phyloP scores from a whole-genome alignment of 78 protist species.

The Dictyostelium firmibasis region DNA sequence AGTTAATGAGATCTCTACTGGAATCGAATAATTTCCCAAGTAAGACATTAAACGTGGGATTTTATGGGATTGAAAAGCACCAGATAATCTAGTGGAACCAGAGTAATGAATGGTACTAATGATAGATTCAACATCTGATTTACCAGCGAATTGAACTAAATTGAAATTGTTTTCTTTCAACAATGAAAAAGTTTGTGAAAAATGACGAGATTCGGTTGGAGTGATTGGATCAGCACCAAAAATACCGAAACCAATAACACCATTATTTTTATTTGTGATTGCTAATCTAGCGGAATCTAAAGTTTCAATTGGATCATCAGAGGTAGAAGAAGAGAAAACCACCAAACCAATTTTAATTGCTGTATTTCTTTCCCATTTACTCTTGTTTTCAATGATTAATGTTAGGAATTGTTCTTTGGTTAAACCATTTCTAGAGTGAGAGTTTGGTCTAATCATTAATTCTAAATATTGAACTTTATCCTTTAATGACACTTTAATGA shows the following conservation, averaged over 20 bases:
- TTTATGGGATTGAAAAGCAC: constrained; percentile 84
- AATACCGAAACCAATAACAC: constrained; percentile 83
- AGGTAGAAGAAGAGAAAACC: constrained; percentile 16
- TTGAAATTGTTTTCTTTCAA: constrained; percentile 70
- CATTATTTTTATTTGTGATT: background rate
- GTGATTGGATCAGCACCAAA: constrained; percentile 61
- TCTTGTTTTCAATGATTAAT: background rate
- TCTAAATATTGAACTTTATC: constrained; percentile 78
- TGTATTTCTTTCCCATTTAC: background rate
- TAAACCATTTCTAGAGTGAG: constrained; percentile 48
- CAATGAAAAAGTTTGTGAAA: constrained; percentile 54
- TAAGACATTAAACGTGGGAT: constrained; percentile 71
- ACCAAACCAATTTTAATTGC: constrained; percentile 44
- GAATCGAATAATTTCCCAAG: constrained; percentile 50
- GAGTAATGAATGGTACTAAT: constrained; percentile 51
- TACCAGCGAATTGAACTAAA: constrained; percentile 71
- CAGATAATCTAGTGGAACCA: constrained; percentile 81
- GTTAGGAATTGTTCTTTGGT: constrained; percentile 44
- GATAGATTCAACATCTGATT: constrained; percentile 53
- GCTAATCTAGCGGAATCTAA: constrained; percentile 65
- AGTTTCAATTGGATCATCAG: constrained; percentile 82
- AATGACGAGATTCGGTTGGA: constrained; percentile 22
- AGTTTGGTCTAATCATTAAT: constrained; percentile 47
- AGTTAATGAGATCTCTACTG: constrained; percentile 77
- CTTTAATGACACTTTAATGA: constrained; percentile 20